These are phyloP conservation scores for Neospermospora avenae DNA, from an alignment of 2,329 filamentous ascomycete species.

Conservation along the genomic window DNA sequence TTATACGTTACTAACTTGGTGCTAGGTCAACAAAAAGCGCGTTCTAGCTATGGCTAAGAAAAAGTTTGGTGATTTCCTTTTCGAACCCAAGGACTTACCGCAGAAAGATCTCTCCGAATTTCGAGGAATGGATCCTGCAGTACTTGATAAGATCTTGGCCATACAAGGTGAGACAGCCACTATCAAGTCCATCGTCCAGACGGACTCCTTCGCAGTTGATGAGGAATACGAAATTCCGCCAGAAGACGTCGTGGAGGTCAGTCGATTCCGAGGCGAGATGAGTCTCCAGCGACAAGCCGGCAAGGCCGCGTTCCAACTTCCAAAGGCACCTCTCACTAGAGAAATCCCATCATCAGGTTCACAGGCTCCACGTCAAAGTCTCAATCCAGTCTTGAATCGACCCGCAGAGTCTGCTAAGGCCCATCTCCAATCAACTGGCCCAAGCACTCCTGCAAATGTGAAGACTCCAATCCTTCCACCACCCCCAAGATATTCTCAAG, in stretches of 20 bases:
- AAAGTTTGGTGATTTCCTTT: slow-evolving; percentile 53
- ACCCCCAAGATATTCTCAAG: neutral
- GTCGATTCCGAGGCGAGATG: slow-evolving; percentile 26
- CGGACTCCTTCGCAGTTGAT: slow-evolving; percentile 71
- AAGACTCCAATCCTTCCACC: neutral
- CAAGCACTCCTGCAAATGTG: neutral
- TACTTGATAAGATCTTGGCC: slow-evolving; percentile 61
- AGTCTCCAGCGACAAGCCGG: slow-evolving; percentile 8
- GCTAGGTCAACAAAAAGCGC: slow-evolving; percentile 69
- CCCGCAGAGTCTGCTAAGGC: neutral
- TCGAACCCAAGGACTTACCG: slow-evolving; percentile 49
- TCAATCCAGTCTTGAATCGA: neutral
- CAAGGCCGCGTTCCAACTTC: neutral
- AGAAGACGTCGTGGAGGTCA: slow-evolving; percentile 58
- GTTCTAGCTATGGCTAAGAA: slow-evolving; percentile 63
- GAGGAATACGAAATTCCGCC: slow-evolving; percentile 59
- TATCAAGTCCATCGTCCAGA: slow-evolving; percentile 59
- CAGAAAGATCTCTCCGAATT: slow-evolving; percentile 52
- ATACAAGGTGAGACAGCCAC: slow-evolving; percentile 41
- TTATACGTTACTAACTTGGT: neutral
- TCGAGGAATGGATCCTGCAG: slow-evolving; percentile 54
- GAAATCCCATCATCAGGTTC: neutral
- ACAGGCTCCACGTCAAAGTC: neutral
- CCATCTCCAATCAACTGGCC: neutral
- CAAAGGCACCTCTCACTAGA: neutral